Evolutionary conservation across 2,329 filamentous ascomycete species (phyloP), one percentile per base, ranked within the genome.

Genomic region (Neonectria sp.): DNA sequence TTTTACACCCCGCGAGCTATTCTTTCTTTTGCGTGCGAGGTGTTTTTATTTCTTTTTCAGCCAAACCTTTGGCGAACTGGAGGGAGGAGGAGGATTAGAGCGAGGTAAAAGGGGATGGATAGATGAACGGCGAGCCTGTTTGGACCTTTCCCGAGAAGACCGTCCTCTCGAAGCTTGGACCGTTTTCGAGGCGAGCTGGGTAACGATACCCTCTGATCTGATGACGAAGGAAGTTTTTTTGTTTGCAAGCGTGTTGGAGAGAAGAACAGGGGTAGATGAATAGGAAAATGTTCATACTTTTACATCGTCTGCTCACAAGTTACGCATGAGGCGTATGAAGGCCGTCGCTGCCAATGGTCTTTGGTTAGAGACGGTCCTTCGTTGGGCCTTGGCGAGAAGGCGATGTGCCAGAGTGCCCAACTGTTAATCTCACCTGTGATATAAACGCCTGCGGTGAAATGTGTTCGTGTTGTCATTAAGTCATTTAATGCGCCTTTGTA

Each of bases 181-280:
- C 51, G 29, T 53, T 53, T 52, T 33, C 11, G 52, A 45, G 35
- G 45, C 43, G 17, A 66, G 55, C 51, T 61, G 65, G 51, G 51
- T 53, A 35, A 53, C 51, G 51, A 53, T 53, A 53, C 51, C 51
- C 62, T 63, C 62, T 53, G 61, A 53, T 65, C 65, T 68, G 65
- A 67, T 62, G 48, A 48, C 55, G 55, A 46, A 65, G 64, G 58
- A 63, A 59, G 55, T 65, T 68, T 70, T 70, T 60, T 55, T 65
- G 68, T 72, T 57, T 27, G 56, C 58, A 51, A 63, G 48, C 63
- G 65, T 59, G 53, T 68, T 73, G 71, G 67, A 73, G 71, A 73
- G 35, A 31, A 60, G 40, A 65, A 60, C 40, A 46, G 70, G 67
- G 49, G 71, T 62, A 67, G 72, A 70, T 68, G 69, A 75, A 75